Percentiles rank a stretch among this genome's conserved stretches.
Evolutionary conservation across 495 filamentous ascomycete genomes (phyloP).

Genomic region (Hamigera avellanea): DNA sequence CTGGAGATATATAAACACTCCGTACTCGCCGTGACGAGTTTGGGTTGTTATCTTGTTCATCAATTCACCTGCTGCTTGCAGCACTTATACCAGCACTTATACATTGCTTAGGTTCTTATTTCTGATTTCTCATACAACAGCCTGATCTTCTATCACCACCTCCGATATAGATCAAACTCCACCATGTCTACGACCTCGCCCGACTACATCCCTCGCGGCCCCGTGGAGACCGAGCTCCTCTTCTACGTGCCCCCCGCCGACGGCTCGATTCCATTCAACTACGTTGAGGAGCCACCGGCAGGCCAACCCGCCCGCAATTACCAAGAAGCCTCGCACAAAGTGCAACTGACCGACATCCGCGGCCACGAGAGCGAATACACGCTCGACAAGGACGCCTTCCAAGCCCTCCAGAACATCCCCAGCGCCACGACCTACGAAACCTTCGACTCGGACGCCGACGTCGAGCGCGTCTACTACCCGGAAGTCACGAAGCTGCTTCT

Average conservation of each 20-base stretch:
- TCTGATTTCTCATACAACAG: neutral
- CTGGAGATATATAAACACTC: too few relatives aligned
- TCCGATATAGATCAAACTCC: neutral
- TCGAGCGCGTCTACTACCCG: slow-evolving; percentile 66
- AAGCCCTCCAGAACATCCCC: slow-evolving; percentile 36
- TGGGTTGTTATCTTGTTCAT: too few relatives aligned
- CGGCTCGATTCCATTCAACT: slow-evolving; percentile 54
- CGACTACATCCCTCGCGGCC: slow-evolving; percentile 48
- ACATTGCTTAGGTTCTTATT: too few relatives aligned
- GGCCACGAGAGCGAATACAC: slow-evolving; percentile 48
- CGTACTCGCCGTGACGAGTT: too few relatives aligned
- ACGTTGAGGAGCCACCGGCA: slow-evolving; percentile 51
- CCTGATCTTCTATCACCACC: too few relatives aligned
- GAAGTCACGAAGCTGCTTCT: slow-evolving; percentile 62
- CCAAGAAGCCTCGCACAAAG: slow-evolving; percentile 25
- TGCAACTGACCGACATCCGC: slow-evolving; percentile 56
- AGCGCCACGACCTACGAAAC: slow-evolving; percentile 37
- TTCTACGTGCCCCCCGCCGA: slow-evolving; percentile 59
- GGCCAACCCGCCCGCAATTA: slow-evolving; percentile 55
- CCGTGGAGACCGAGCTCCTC: slow-evolving; percentile 50
- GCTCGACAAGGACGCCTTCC: slow-evolving; percentile 66
- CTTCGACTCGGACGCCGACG: slow-evolving; percentile 53
- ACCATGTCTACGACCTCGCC: slow-evolving; percentile 1
- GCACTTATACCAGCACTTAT: too few relatives aligned
- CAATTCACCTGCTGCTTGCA: too few relatives aligned